Evolutionary conservation across 768 basidiomycete genomes (phyloP).

Genomic region (Phylloporus arenicola): DNA sequence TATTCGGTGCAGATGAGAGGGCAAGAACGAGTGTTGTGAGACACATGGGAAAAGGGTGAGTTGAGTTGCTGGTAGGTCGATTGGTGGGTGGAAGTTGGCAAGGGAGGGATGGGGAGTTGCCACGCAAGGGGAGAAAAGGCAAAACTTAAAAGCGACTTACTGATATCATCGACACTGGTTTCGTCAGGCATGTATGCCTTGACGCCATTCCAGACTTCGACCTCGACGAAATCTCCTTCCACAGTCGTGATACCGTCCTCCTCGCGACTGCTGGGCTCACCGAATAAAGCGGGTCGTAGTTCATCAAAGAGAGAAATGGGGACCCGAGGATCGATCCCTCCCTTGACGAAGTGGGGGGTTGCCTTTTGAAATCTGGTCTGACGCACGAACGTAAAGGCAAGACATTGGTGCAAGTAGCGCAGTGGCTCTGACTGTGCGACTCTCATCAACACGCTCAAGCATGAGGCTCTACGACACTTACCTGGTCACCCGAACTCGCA

Average conservation of each 20-base stretch:
- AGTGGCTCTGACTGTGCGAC: slow-evolving; percentile 54
- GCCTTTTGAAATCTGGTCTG: slow-evolving; percentile 85
- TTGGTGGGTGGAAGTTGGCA: slow-evolving; percentile 24
- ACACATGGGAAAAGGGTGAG: slow-evolving; percentile 24
- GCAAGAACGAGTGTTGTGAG: slow-evolving; percentile 31
- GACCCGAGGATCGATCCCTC: slow-evolving; percentile 78
- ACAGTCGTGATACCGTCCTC: background rate
- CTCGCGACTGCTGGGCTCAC: background rate
- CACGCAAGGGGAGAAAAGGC: slow-evolving; percentile 16
- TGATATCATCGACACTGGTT: slow-evolving; percentile 72
- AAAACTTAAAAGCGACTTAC: slow-evolving; percentile 51
- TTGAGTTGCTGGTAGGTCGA: slow-evolving; percentile 21
- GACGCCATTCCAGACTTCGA: slow-evolving; percentile 73
- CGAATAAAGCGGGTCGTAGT: slow-evolving; percentile 62
- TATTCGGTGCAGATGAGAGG: slow-evolving; percentile 18
- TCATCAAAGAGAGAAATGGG: slow-evolving; percentile 77
- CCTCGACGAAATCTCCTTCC: slow-evolving; percentile 38
- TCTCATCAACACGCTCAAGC: slow-evolving; percentile 5
- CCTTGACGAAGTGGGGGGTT: slow-evolving; percentile 68
- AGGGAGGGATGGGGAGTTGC: slow-evolving; percentile 15
- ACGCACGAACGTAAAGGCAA: slow-evolving; percentile 72
- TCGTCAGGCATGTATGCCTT: slow-evolving; percentile 65
- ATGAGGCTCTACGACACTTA: slow-evolving; percentile 1
- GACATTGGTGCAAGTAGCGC: slow-evolving; percentile 72
- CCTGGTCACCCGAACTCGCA: slow-evolving; percentile 6